phyloP scores from a whole-genome alignment of 768 basidiomycete species.

The Kwoniella mangroviensis region DNA sequence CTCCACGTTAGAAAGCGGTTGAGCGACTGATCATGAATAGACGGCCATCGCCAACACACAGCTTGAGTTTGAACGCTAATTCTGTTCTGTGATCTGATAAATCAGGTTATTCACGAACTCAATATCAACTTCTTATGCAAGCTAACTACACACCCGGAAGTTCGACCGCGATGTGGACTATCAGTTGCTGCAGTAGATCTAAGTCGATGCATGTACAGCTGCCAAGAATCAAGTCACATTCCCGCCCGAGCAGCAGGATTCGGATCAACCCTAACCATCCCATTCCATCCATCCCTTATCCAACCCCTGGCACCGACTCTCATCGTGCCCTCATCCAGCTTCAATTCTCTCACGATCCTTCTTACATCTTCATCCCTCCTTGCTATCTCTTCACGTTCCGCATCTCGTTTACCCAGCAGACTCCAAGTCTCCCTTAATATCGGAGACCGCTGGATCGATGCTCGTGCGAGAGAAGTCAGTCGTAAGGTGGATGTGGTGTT shows the following conservation, averaged over 20 bases:
- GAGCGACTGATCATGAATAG: no score
- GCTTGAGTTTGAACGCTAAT: no score
- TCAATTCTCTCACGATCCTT: conserved; percentile 10
- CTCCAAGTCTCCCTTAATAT: conserved; percentile 16
- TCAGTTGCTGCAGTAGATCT: no score
- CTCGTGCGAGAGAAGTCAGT: conserved; percentile 32
- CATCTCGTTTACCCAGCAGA: conserved; percentile 17
- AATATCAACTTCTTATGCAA: no score
- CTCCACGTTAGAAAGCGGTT: no score
- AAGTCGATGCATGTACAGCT: no score
- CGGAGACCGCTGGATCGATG: conserved; percentile 15
- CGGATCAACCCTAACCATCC: conserved; percentile 35
- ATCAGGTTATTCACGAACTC: no score
- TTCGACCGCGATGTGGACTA: no score
- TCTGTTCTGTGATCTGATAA: no score
- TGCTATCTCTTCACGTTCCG: conserved; percentile 1
- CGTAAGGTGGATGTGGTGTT: conserved; percentile 37
- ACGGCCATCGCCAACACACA: no score
- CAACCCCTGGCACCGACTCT: conserved; percentile 26
- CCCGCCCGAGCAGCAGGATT: neutral
- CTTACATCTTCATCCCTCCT: conserved; percentile 26
- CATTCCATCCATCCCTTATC: conserved; percentile 40
- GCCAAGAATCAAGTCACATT: no score
- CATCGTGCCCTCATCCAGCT: conserved; percentile 23
- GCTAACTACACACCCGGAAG: no score